phyloP scores from a whole-genome alignment of 2,329 filamentous ascomycete species.

The Elsinoe australis region DNA sequence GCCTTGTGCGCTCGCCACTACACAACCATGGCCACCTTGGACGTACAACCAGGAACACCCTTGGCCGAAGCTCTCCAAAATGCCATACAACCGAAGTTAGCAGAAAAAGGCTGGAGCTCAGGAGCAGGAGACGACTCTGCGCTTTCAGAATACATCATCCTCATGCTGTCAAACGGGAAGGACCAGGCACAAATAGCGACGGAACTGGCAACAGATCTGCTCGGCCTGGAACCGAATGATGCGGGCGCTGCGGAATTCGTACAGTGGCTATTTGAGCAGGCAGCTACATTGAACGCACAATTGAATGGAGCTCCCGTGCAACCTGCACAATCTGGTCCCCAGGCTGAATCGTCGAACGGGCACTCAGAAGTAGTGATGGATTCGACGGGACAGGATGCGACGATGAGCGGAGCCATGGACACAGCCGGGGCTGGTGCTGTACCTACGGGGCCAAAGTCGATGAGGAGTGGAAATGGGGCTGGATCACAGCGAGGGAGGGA shows the following conservation, averaged over 20 bases:
- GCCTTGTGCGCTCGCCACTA: conserved; percentile 4
- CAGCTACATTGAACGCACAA: conserved; percentile 59
- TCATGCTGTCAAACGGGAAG: conserved; percentile 95
- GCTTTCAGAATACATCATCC: conserved; percentile 89
- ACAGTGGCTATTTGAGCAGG: conserved; percentile 86
- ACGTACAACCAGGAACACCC: conserved; percentile 69
- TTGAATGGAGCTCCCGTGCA: conserved; percentile 43
- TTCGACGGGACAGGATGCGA: conserved; percentile 49
- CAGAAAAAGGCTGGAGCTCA: conserved; percentile 86
- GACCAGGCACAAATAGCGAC: conserved; percentile 80
- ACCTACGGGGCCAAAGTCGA: conserved; percentile 88
- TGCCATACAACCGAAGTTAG: conserved; percentile 81
- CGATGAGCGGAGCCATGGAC: conserved; percentile 58
- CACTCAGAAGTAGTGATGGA: conserved; percentile 29
- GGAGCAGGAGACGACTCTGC: conserved; percentile 73
- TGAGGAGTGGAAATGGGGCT: conserved; percentile 60
- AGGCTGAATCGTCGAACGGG: conserved; percentile 15
- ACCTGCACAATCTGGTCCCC: conserved; percentile 21
- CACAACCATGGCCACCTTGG: conserved; percentile 58
- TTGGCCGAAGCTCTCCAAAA: conserved; percentile 75
- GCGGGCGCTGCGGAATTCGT: conserved; percentile 75
- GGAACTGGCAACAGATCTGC: conserved; percentile 80
- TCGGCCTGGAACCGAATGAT: conserved; percentile 75
- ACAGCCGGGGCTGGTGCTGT: conserved; percentile 34
- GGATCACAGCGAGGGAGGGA: conserved; percentile 50